Evolutionary conservation across 257 asterid species (phyloP).

Genomic region (Perilla frutescens): DNA sequence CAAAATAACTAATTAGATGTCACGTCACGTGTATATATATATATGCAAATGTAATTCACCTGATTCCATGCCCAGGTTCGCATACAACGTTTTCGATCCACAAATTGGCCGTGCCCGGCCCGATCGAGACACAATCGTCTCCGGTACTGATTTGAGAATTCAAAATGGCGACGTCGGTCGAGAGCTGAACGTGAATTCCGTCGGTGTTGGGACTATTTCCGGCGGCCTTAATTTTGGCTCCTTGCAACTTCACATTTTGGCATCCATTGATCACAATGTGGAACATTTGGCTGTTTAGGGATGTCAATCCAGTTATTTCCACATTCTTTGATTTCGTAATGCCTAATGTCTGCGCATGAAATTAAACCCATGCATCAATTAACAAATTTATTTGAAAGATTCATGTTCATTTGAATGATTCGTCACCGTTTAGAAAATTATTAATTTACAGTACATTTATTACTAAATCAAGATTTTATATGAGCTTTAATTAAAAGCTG

Average conservation of each 20-base stretch:
- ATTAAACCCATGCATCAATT: not conserved
- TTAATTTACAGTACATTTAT: too few species aligned
- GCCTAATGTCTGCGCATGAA: slow-evolving; percentile 50
- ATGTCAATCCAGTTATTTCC: slow-evolving; percentile 47
- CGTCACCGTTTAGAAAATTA: too few species aligned
- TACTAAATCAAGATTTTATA: too few species aligned
- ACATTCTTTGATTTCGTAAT: slow-evolving; percentile 54
- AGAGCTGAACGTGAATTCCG: slow-evolving; percentile 58
- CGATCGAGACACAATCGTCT: slow-evolving; percentile 66
- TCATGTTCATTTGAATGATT: not conserved
- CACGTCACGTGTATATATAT: not conserved
- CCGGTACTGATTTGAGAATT: slow-evolving; percentile 51
- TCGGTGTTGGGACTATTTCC: slow-evolving; percentile 64
- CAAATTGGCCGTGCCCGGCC: slow-evolving; percentile 56
- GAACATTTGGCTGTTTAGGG: slow-evolving; percentile 61
- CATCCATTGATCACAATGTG: slow-evolving; percentile 63
- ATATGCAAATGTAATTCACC: slow-evolving; percentile 12
- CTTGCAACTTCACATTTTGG: slow-evolving; percentile 45
- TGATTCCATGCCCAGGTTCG: slow-evolving; percentile 70
- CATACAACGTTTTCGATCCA: slow-evolving; percentile 49
- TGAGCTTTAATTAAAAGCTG: too few species aligned
- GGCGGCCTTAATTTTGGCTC: slow-evolving; percentile 39
- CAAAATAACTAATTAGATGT: too few species aligned
- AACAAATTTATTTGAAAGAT: too few species aligned
- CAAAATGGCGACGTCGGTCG: slow-evolving; percentile 40